A percentile compares a stretch with the other conserved stretches of the same genome.
These are phyloP conservation scores for Lupinus albus DNA, from an alignment of 306 rosid species.

Conservation along the genomic window DNA sequence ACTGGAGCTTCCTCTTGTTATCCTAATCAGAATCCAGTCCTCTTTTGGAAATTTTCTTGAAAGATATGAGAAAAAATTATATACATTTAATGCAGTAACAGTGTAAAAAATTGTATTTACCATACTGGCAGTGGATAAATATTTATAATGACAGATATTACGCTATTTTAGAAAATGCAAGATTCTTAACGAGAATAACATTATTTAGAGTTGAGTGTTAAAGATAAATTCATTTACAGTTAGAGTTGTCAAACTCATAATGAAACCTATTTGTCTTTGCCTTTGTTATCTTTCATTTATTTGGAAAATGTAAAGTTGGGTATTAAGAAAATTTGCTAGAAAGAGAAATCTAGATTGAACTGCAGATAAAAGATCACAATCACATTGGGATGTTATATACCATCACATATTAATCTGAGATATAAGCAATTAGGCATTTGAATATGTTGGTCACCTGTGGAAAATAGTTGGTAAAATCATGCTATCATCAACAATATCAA, in stretches of 20 bases:
- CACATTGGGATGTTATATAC: conserved; percentile 34
- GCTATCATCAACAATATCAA: conserved; percentile 17
- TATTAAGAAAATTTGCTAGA: conserved; percentile 4
- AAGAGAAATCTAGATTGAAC: conserved; percentile 29
- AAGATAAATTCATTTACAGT: too few species aligned
- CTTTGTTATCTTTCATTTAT: background rate
- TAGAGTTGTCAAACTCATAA: background rate
- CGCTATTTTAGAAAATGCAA: too few species aligned
- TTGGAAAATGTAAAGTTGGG: background rate
- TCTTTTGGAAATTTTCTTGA: conserved; percentile 16
- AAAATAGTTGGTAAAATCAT: conserved; percentile 35
- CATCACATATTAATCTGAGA: conserved; percentile 35
- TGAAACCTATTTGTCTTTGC: background rate
- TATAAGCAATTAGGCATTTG: conserved; percentile 28
- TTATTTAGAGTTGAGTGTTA: too few species aligned
- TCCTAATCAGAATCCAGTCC: conserved; percentile 6
- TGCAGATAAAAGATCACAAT: conserved; percentile 36
- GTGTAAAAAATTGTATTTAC: too few species aligned
- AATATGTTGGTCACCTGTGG: conserved; percentile 24
- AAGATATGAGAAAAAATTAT: too few species aligned
- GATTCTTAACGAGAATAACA: too few species aligned
- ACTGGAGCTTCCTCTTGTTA: conserved; percentile 1
- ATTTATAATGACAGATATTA: too few species aligned
- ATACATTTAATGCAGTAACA: too few species aligned
- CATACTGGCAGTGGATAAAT: too few species aligned